A percentile compares a stretch with the other conserved stretches of the same genome.
phyloP scores from a whole-genome alignment of 371 early-diverging fungal species.

The Coelomomyces lativittatus region DNA sequence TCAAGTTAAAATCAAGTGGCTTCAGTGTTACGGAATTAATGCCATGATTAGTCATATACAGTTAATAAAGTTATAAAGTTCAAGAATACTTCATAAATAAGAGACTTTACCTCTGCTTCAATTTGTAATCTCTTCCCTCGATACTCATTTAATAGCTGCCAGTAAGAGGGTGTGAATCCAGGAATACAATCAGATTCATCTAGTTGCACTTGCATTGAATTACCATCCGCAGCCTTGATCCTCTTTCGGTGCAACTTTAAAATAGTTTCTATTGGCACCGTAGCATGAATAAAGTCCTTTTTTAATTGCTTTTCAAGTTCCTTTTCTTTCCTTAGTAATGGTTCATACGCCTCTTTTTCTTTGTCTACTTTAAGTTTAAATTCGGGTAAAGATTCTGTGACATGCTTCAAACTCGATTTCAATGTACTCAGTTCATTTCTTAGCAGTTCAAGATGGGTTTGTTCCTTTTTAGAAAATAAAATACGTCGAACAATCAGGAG shows the following conservation, averaged over 20 bases:
- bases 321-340: slow-evolving; percentile 13
- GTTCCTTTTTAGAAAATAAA: slow-evolving; percentile 12
- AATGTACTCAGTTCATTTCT: not conserved
- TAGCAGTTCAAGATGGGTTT: slow-evolving; percentile 4
- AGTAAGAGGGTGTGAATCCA: not conserved
- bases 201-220: not conserved
- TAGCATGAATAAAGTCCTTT: slow-evolving; percentile 12
- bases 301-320: slow-evolving; percentile 25
- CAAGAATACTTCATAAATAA: no score
- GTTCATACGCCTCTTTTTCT: slow-evolving; percentile 20
- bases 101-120: not conserved
- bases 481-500: slow-evolving; percentile 12
- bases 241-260: not conserved
- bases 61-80: no score
- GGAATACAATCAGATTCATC: not conserved
- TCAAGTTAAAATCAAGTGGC: no score
- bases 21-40: no score
- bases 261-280: not conserved
- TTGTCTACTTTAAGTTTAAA: slow-evolving; percentile 5
- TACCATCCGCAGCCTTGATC: not conserved
- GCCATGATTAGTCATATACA: no score
- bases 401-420: not conserved
- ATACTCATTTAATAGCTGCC: slow-evolving; percentile 5
- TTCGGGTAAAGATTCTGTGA: not conserved
- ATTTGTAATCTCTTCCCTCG: not conserved